Evolutionary conservation across 345 rosid genomes (phyloP), one percentile per base, ranked within the genome.

Genomic region (Aurinia saxatilis): DNA sequence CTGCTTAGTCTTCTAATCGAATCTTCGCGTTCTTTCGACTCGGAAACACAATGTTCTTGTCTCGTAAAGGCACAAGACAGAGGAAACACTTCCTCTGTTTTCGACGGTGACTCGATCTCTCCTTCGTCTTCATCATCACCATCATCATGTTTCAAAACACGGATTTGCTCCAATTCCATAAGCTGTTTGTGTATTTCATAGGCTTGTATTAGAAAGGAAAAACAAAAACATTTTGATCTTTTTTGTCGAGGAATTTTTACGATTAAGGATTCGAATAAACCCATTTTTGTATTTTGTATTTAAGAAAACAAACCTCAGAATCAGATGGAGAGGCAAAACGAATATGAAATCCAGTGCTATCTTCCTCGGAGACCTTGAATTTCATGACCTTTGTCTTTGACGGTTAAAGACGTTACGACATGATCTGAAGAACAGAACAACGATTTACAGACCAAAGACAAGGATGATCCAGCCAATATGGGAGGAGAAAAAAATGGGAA

Each of bases 161-260:
- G 39, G 25, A 66, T 68, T 53, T 77, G 79, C 11, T 70, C 80
- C 41, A 65, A 23, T 58, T 81, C 90, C 92, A 90, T 90, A 72
- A 78, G 29, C 66, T 64, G 71, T 71, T 23, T 8, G 5, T 38
- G 57, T 17, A 60, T 55, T 37, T 54, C 58, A 62, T 35, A 54
- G 38, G 27, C 6, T 70, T 4, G 2, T 0, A 10, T 62, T 16
- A 55, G 14, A 45, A 42, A 57, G 10, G 10, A 10, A 57, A 48
- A 39, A 17, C 59, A 57, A n/a, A n/a, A n/a, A 63, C 17, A 9
- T 63, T 70, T 63, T 47, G 18, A 23, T 25, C 0, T 34, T 19
- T 6, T 30, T 52, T 46, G 40, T 25, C 21, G 29, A 0, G 48
- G 42, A 8, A 21, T 4, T n/a, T 25, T 54, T 1, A 50, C 2